Percentiles rank a stretch among this genome's conserved stretches.
phyloP scores from a whole-genome alignment of 2,329 filamentous ascomycete genomes.

The Cercospora beticola region DNA sequence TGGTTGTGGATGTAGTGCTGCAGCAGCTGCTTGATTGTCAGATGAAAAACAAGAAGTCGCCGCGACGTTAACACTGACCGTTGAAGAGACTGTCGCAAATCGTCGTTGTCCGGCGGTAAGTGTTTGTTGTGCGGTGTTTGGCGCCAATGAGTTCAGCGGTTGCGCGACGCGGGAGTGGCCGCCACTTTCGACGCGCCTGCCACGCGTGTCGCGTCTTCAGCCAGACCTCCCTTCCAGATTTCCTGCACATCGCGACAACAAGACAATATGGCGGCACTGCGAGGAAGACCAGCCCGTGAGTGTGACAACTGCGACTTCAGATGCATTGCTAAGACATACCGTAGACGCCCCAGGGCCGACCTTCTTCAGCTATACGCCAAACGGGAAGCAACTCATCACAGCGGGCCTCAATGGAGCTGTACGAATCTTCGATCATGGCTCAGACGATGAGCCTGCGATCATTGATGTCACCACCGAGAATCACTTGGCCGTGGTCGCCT shows the following conservation, averaged over 20 bases:
- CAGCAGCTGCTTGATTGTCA: not conserved
- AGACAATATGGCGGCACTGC: slow-evolving; percentile 46
- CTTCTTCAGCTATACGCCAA: slow-evolving; percentile 82
- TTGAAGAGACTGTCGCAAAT: not conserved
- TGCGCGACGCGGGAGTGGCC: not conserved
- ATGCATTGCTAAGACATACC: slow-evolving; percentile 5
- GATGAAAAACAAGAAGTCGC: not conserved
- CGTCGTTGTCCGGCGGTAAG: slow-evolving; percentile 10
- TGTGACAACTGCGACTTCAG: slow-evolving; percentile 5
- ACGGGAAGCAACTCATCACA: slow-evolving; percentile 83
- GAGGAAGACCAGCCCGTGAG: slow-evolving; percentile 62
- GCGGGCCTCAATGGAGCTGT: slow-evolving; percentile 92
- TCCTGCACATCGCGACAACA: not conserved
- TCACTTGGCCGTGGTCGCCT: slow-evolving; percentile 75
- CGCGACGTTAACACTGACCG: not conserved
- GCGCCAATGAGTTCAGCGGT: not conserved
- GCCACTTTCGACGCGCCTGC: slow-evolving; percentile 11
- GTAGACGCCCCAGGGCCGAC: slow-evolving; percentile 81
- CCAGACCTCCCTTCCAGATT: not conserved
- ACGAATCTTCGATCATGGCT: slow-evolving; percentile 86
- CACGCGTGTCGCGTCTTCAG: slow-evolving; percentile 5
- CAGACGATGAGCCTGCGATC: slow-evolving; percentile 86
- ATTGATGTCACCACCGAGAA: slow-evolving; percentile 89
- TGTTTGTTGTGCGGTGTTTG: slow-evolving; percentile 9
- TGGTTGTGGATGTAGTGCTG: not conserved